Conservation (phyloP, 192 early-diverging fungal species). For the Diversispora epigaea region DNA sequence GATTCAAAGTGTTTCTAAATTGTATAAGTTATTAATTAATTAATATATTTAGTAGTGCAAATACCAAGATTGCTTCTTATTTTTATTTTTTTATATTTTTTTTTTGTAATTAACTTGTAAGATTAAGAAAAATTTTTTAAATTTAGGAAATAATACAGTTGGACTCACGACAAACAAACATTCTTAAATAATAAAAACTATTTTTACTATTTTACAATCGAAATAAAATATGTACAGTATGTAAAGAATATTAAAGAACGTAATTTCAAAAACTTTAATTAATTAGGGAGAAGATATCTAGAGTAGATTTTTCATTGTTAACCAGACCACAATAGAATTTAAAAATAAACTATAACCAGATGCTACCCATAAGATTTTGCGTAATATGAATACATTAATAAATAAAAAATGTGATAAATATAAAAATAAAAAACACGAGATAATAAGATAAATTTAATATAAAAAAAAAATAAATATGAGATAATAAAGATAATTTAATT, state of each 20-base stretch:
- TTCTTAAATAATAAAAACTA: background rate
- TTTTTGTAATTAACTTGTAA: too few species aligned
- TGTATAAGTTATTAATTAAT: too few species aligned
- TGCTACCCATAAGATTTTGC: conserved; percentile 51
- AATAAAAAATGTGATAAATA: background rate
- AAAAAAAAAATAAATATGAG: background rate
- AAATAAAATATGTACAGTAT: background rate
- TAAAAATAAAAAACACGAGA: too few species aligned
- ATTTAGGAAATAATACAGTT: conserved; percentile 5
- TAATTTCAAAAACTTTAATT: conserved; percentile 33
- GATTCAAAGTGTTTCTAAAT: too few species aligned
- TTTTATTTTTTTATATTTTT: too few species aligned
- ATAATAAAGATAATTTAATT: too few species aligned
- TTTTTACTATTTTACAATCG: background rate
- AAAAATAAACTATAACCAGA: conserved; percentile 44
- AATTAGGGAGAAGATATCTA: conserved; percentile 60
- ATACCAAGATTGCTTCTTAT: too few species aligned
- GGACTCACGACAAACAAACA: background rate
- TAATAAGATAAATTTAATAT: background rate
- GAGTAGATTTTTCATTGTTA: conserved; percentile 59
- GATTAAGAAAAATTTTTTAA: too few species aligned
- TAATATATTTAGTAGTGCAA: too few species aligned
- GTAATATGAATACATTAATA: conserved; percentile 44
- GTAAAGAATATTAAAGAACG: background rate
- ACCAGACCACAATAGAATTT: conserved; percentile 49